Evolutionary conservation across 176 grass and related monocot genomes (phyloP).

Genomic region (Luzula sylvatica): DNA sequence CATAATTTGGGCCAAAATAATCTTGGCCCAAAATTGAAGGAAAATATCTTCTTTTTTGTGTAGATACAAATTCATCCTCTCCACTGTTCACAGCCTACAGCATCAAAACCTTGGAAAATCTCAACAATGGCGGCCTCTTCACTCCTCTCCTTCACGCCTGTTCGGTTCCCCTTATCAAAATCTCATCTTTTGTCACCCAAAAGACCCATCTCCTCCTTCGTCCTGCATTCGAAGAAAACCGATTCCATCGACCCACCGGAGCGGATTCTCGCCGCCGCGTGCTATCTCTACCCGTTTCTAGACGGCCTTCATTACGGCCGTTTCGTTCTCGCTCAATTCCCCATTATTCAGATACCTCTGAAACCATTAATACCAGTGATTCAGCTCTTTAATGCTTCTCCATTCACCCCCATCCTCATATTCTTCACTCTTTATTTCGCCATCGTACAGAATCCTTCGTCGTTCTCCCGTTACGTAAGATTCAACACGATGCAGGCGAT

Average conservation of each 20-base stretch:
- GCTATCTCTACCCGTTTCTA: conserved; percentile 96
- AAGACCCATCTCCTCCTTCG: conserved; percentile 15
- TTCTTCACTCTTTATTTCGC: conserved; percentile 92
- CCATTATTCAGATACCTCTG: conserved; percentile 43
- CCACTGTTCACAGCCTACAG: too few species aligned
- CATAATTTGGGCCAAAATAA: too few species aligned
- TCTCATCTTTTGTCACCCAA: not conserved
- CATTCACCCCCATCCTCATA: conserved; percentile 69
- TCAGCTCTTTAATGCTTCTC: conserved; percentile 69
- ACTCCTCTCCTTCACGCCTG: conserved; percentile 12
- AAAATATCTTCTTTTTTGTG: too few species aligned
- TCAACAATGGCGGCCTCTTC: conserved; percentile 4
- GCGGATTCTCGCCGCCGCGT: conserved; percentile 58
- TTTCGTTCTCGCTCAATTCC: conserved; percentile 48
- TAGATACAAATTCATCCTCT: too few species aligned
- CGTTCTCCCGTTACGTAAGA: conserved; percentile 81
- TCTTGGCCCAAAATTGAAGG: too few species aligned
- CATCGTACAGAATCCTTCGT: conserved; percentile 62
- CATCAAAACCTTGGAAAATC: not conserved
- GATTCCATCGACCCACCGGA: conserved; percentile 40
- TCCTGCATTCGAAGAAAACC: conserved; percentile 34
- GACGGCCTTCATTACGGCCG: conserved; percentile 49
- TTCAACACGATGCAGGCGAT: conserved; percentile 99
- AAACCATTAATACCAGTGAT: conserved; percentile 61
- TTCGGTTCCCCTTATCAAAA: not conserved